These are phyloP conservation scores for Aspergillus oerlinghausenensis DNA, from an alignment of 2,329 filamentous ascomycete species.

Conservation along the genomic window DNA sequence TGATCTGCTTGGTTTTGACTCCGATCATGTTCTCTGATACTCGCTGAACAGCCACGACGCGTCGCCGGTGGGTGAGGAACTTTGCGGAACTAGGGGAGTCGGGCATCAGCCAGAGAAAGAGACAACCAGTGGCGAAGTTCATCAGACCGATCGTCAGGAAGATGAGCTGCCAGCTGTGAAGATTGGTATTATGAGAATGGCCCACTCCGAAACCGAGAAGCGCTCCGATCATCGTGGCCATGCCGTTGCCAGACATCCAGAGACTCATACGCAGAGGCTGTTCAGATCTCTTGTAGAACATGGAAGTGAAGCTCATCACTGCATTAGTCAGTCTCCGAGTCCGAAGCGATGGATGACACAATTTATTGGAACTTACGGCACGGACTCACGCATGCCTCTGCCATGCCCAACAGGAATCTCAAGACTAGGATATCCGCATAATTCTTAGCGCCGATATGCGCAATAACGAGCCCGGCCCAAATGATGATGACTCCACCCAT, in stretches of 20 bases:
- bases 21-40: slow-evolving; percentile 42
- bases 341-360: not conserved
- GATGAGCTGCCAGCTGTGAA: slow-evolving; percentile 38
- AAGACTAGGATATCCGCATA: slow-evolving; percentile 43
- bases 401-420: slow-evolving; percentile 45
- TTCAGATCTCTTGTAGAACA: slow-evolving; percentile 37
- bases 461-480: slow-evolving; percentile 41
- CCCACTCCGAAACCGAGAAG: slow-evolving; percentile 33
- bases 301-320: slow-evolving; percentile 34
- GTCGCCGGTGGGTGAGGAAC: slow-evolving; percentile 37
- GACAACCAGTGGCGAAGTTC: slow-evolving; percentile 42
- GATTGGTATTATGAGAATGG: slow-evolving; percentile 23
- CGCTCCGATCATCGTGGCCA: slow-evolving; percentile 35
- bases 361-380: slow-evolving; percentile 18
- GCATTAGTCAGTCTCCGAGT: slow-evolving; percentile 3
- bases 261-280: slow-evolving; percentile 33
- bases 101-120: slow-evolving; percentile 33
- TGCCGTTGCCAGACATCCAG: slow-evolving; percentile 36
- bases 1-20: slow-evolving; percentile 34
- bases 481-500: slow-evolving; percentile 38
- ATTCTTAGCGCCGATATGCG: slow-evolving; percentile 35
- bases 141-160: slow-evolving; percentile 39
- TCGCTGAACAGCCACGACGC: slow-evolving; percentile 37
- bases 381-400: slow-evolving; percentile 33
- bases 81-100: slow-evolving; percentile 36